Base-by-base conservation (phyloP, 2,329 filamentous ascomycete genomes). In the Cordyceps cicadae region DNA sequence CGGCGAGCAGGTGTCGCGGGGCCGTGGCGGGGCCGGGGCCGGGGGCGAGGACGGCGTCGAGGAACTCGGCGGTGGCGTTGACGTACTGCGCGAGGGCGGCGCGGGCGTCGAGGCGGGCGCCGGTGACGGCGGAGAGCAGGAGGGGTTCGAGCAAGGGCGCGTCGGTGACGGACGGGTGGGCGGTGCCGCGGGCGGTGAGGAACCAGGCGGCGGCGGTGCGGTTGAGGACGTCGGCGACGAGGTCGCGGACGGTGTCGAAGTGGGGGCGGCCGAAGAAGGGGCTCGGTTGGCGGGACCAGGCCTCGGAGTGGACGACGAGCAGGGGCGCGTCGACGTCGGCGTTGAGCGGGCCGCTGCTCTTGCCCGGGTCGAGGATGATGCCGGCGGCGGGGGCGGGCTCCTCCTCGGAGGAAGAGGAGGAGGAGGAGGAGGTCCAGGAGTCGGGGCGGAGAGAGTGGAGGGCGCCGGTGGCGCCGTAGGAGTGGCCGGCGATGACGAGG, bases 281-380 rank as follows among this genome's bases (percentile, higher is more conserved):
- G 39, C 77, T 80, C 62, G 74, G 70, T n/a, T 75, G 74, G 39
- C 76, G 76, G 39, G 83, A 87, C 86, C 86, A 89, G 8, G 84
- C 82, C 62, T 84, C 79, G 53, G 84, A 87, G 71, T 89, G 83
- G 45, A 88, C 74, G 32, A 88, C 75, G 52, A 88, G 71, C 2
- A 85, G 69, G 1, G 86, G 85, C 1, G 86, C 81, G 34, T 75
- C 67, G 63, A 87, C 76, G 46, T 86, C 77, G 62, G 76, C 69
- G 71, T 88, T 88, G 12, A 88, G 74, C 0, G 76, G 81, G 0
- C 86, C 86, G 63, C 81, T 85, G 2, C 75, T 73, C 70, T 89
- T 89, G 57, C 86, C 86, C 0, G 86, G 86, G 68, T 89, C 86
- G 34, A 89, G 77, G 54, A 84, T 77, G 62, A 89, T 80, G 21